Conservation (phyloP, 495 filamentous ascomycete genomes). For the Elasticomyces elasticus region DNA sequence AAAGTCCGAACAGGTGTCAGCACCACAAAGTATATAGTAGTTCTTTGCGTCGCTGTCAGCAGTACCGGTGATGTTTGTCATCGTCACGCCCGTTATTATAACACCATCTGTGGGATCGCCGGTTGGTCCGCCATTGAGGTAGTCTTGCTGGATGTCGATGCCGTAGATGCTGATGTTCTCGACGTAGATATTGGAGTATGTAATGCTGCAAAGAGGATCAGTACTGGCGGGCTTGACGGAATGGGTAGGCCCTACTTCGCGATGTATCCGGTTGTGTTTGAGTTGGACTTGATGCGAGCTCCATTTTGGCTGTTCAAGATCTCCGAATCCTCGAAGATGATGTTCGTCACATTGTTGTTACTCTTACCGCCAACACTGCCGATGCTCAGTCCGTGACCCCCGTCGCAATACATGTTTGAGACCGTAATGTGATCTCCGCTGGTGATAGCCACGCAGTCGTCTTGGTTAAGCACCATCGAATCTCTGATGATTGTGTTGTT, state of each 20-base stretch:
- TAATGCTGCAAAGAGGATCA: slow-evolving; percentile 42
- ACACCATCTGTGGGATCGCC: slow-evolving; percentile 53
- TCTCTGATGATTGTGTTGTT: slow-evolving; percentile 38
- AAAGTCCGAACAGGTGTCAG: slow-evolving; percentile 38
- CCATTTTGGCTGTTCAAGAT: slow-evolving; percentile 48
- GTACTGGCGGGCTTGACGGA: slow-evolving; percentile 18
- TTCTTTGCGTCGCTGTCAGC: slow-evolving; percentile 27
- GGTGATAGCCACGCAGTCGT: slow-evolving; percentile 58
- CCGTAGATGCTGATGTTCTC: slow-evolving; percentile 50
- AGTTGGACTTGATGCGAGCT: slow-evolving; percentile 57
- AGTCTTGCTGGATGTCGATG: slow-evolving; percentile 61
- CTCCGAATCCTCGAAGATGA: slow-evolving; percentile 43
- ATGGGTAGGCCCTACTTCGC: slow-evolving; percentile 29
- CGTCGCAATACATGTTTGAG: slow-evolving; percentile 40
- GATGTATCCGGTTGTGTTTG: slow-evolving; percentile 45
- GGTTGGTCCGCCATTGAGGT: slow-evolving; percentile 50
- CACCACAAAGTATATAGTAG: slow-evolving; percentile 44
- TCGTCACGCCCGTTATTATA: slow-evolving; percentile 49
- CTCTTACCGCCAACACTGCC: slow-evolving; percentile 55
- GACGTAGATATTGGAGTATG: slow-evolving; percentile 50
- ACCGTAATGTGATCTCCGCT: slow-evolving; percentile 48
- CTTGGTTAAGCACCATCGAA: slow-evolving; percentile 50
- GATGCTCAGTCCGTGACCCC: slow-evolving; percentile 55
- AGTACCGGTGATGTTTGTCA: slow-evolving; percentile 38
- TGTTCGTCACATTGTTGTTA: slow-evolving; percentile 49